Conservation (phyloP, 441 rosid genomes). For the Flueggea neowawraea region DNA sequence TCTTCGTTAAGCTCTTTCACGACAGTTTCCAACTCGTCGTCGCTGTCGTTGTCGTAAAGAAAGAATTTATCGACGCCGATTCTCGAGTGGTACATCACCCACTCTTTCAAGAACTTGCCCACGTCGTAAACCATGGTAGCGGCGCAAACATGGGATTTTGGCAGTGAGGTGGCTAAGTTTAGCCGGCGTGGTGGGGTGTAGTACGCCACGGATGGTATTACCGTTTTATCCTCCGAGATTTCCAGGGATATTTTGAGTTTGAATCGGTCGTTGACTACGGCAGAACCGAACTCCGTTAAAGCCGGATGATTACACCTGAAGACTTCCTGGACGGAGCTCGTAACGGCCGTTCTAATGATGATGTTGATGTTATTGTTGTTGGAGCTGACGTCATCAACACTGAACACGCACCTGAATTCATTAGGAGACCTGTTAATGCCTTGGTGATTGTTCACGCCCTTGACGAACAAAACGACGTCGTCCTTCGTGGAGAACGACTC, state of each 20-base stretch:
- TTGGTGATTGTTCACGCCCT: conserved; percentile 60
- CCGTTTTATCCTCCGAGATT: conserved; percentile 19
- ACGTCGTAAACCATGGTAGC: conserved; percentile 81
- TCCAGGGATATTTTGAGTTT: conserved; percentile 47
- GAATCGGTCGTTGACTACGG: conserved; percentile 1
- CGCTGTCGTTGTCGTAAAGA: conserved; percentile 74
- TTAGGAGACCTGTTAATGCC: conserved; percentile 42
- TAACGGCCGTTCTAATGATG: conserved; percentile 37
- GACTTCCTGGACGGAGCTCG: conserved; percentile 81
- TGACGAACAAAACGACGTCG: conserved; percentile 75
- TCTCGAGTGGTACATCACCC: conserved; percentile 68
- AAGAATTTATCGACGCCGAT: conserved; percentile 72
- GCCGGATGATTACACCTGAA: conserved; percentile 68
- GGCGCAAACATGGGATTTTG: conserved; percentile 49
- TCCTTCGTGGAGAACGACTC: conserved; percentile 61
- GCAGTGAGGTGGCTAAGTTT: conserved; percentile 3
- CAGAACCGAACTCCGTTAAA: conserved; percentile 13
- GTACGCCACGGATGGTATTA: conserved; percentile 64
- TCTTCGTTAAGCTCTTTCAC: conserved; percentile 36
- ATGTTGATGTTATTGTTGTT: conserved; percentile 19
- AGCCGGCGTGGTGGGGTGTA: conserved; percentile 36
- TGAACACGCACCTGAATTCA: conserved; percentile 60
- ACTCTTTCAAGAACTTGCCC: conserved; percentile 64
- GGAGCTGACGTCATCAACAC: conserved; percentile 15
- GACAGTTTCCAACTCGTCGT: conserved; percentile 42